Evolutionary conservation across 2,329 filamentous ascomycete genomes (phyloP).

Genomic region (Aspergillus sclerotialis): DNA sequence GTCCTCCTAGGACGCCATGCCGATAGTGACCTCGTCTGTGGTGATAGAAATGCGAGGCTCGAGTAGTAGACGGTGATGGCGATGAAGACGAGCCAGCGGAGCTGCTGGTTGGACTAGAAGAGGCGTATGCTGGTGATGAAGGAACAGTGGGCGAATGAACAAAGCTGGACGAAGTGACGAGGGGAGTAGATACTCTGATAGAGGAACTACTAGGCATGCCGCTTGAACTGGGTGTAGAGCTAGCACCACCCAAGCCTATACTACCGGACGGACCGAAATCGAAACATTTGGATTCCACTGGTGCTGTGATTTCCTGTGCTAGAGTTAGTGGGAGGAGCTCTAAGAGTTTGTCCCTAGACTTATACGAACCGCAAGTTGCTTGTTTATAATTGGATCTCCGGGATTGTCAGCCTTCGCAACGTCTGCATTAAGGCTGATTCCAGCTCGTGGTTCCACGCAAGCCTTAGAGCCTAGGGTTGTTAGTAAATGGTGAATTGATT

Average conservation of each 20-base stretch:
- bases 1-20: too few species aligned
- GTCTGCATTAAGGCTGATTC: slow-evolving; percentile 9
- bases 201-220: background rate
- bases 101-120: too few species aligned
- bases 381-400: slow-evolving; percentile 4
- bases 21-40: too few species aligned
- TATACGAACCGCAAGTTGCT: slow-evolving; percentile 9
- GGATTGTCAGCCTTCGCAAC: slow-evolving; percentile 6
- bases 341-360: background rate
- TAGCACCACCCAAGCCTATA: background rate
- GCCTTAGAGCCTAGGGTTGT: slow-evolving; percentile 2
- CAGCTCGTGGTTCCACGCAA: slow-evolving; percentile 7
- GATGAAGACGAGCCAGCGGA: too few species aligned
- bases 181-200: background rate
- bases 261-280: slow-evolving; percentile 3
- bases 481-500: background rate
- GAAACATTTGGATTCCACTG: slow-evolving; percentile 3
- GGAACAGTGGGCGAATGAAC: too few species aligned
- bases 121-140: too few species aligned
- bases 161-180: background rate
- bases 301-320: slow-evolving; percentile 2
- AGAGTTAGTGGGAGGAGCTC: background rate
- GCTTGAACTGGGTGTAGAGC: background rate
- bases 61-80: too few species aligned
- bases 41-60: too few species aligned